Evolutionary conservation across 1,284 basidiomycete genomes (phyloP), one percentile per base, ranked within the genome.

Genomic region (Microbotryomycetes sp.): DNA sequence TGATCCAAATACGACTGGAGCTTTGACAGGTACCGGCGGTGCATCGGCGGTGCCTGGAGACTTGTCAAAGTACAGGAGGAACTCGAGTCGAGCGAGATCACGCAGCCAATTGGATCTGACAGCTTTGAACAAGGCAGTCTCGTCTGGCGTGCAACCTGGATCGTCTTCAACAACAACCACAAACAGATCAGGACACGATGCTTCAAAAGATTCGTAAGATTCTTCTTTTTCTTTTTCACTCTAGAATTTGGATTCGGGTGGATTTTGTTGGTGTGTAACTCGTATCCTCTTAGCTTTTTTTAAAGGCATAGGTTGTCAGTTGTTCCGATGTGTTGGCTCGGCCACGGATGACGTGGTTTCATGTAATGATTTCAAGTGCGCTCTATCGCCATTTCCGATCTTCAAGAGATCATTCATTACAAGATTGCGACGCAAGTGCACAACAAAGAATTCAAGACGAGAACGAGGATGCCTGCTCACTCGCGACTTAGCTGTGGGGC

Each of bases 91-190:
- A n/a, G 49, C 29, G 4, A 57, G 61, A 15, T 60, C 60, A 26
- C 49, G 63, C 1, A 58, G 57, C 24, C 53, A 56, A 27, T 51
- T 64, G 41, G 64, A 67, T 49, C 57, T 67, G 11, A 45, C 56
- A 16, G 56, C 56, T 18, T 26, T 62, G 28, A 41, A 41, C 18
- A 41, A 41, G 18, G 9, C 35, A 18, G 18, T 41, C 18, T 41
- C 35, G 35, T 41, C 35, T 9, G 35, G 11, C 35, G 35, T 41
- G 9, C 35, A 41, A 41, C 35, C 35, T 41, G 35, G 35, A 11
- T 41, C 35, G 35, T n/a, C n/a, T n/a, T n/a, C n/a, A n/a, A 41
- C 35, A 41, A 11, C 35, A 41, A 41, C 35, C 18, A 41, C 35
- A 18, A 41, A 41, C 18, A 9, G 35, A 11, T 11, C 35, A 11